Conservation (phyloP, 257 asterid species). For the Fraxinus pennsylvanica region DNA sequence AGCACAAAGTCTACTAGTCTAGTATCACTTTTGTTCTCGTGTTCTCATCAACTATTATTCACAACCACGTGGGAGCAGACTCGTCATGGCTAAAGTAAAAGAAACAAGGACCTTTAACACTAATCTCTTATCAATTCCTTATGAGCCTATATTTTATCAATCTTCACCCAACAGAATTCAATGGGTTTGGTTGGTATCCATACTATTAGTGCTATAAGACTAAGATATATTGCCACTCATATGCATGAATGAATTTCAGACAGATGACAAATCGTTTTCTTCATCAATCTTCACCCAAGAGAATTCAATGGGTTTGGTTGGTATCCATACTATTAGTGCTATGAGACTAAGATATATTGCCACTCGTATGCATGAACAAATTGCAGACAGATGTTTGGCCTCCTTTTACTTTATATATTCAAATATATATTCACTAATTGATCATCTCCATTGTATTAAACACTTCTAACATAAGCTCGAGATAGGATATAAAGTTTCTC, state of each 20-base stretch:
- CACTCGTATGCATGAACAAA: neutral
- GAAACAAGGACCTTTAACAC: neutral
- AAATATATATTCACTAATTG: neutral
- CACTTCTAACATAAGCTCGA: neutral
- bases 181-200: neutral
- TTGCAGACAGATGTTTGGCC: neutral
- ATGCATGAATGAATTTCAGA: neutral
- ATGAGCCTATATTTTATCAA: neutral
- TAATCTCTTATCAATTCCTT: neutral
- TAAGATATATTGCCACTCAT: neutral
- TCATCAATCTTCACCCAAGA: conserved; percentile 12
- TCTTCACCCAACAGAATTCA: conserved; percentile 13
- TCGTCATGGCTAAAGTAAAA: neutral
- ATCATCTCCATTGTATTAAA: neutral
- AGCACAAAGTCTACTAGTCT: neutral
- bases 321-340: neutral
- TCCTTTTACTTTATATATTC: conserved; percentile 4
- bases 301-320: neutral
- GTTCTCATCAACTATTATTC: neutral
- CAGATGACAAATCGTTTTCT: neutral
- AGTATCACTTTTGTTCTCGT: neutral
- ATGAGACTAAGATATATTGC: neutral
- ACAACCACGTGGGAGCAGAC: neutral
- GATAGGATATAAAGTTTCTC: neutral
- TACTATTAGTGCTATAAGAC: neutral